Percentiles rank a stretch among this genome's conserved stretches.
Conservation (phyloP, 805 yeast species). For the Kodamaea neixiangensis region DNA sequence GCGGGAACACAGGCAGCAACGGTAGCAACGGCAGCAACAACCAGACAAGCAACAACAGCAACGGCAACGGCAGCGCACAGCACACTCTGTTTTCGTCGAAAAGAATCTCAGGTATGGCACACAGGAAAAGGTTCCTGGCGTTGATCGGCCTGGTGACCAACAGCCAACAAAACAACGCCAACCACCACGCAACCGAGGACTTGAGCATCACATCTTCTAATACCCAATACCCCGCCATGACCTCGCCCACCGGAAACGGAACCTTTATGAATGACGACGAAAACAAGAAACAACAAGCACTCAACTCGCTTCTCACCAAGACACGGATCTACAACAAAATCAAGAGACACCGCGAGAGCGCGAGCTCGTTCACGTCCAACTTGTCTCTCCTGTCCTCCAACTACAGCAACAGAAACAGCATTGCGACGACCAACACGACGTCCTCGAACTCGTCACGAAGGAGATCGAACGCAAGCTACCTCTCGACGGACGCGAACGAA, state of each 20-base stretch:
- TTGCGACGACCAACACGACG: conserved; percentile 22
- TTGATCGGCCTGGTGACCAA: conserved; percentile 14
- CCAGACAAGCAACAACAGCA: conserved; percentile 1
- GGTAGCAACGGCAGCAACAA: background rate
- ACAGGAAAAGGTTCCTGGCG: conserved; percentile 22
- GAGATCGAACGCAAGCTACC: conserved; percentile 17
- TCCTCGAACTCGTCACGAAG: conserved; percentile 23
- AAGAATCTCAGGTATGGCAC: conserved; percentile 11
- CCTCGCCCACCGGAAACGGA: conserved; percentile 4
- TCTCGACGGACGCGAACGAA: conserved; percentile 11
- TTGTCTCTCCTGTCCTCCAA: conserved; percentile 18
- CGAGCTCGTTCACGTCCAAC: conserved; percentile 27
- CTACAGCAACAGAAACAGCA: conserved; percentile 25
- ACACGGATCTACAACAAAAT: conserved; percentile 38
- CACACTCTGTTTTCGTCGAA: conserved; percentile 4
- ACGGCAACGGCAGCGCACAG: background rate
- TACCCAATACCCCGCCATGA: conserved; percentile 6
- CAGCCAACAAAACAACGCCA: background rate
- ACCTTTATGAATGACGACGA: conserved; percentile 17
- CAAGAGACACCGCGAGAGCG: conserved; percentile 39
- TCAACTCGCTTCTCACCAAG: conserved; percentile 30
- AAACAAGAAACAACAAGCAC: conserved; percentile 19
- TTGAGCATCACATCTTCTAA: background rate
- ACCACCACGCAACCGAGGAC: conserved; percentile 7
- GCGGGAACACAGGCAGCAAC: background rate